Evolutionary conservation across 2,329 filamentous ascomycete species (phyloP).

Genomic region (Fusarium pseudograminearum): DNA sequence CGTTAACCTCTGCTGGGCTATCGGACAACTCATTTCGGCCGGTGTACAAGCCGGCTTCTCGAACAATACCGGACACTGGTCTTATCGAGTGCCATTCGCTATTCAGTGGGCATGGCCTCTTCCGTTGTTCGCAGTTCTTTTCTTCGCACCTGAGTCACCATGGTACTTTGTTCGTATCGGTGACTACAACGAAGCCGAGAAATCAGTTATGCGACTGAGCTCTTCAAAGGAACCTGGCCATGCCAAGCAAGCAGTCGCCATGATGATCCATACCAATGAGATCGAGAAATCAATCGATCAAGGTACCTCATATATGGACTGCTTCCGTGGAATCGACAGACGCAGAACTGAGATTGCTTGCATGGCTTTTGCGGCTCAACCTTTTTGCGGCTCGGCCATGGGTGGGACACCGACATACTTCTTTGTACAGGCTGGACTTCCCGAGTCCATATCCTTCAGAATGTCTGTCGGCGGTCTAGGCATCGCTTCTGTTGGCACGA

Average conservation of each 20-base stretch:
- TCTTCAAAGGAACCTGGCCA: slow-evolving; percentile 59
- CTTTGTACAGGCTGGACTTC: slow-evolving; percentile 57
- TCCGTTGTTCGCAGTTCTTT: slow-evolving; percentile 46
- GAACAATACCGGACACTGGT: slow-evolving; percentile 47
- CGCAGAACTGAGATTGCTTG: slow-evolving; percentile 59
- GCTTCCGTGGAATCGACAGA: slow-evolving; percentile 61
- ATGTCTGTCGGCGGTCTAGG: slow-evolving; percentile 38
- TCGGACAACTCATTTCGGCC: slow-evolving; percentile 57
- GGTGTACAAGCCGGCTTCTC: slow-evolving; percentile 46
- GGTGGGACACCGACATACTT: slow-evolving; percentile 62
- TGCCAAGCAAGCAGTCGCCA: slow-evolving; percentile 21
- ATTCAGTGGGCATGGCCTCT: slow-evolving; percentile 55
- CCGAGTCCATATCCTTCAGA: slow-evolving; percentile 31
- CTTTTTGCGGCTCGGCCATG: slow-evolving; percentile 55
- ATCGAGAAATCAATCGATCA: slow-evolving; percentile 51
- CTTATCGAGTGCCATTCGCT: slow-evolving; percentile 54
- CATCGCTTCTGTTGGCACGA: slow-evolving; percentile 33
- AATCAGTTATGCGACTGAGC: slow-evolving; percentile 40
- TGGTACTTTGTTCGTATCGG: slow-evolving; percentile 50
- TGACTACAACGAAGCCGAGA: slow-evolving; percentile 49
- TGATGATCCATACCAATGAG: slow-evolving; percentile 72
- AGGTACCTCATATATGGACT: slow-evolving; percentile 56
- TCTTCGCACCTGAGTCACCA: slow-evolving; percentile 52
- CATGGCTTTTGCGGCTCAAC: slow-evolving; percentile 57
- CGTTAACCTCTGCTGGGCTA: slow-evolving; percentile 59